Percentiles rank a stretch among this genome's conserved stretches.
phyloP scores from a whole-genome alignment of 2,329 filamentous ascomycete species.

The Apiospora malaysiana region DNA sequence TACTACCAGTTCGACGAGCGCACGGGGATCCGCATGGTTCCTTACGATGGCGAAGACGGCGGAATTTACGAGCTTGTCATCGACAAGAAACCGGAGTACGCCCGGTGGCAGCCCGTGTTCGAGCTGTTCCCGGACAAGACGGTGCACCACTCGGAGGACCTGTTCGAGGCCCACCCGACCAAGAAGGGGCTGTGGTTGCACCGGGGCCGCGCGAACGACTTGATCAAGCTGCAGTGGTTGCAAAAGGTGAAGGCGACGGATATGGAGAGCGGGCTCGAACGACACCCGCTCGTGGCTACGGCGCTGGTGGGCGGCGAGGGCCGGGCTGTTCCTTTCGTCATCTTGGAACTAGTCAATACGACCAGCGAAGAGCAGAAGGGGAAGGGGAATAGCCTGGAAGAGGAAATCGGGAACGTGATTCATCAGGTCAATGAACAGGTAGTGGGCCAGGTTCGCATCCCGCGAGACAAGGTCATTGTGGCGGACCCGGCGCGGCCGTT shows the following conservation, averaged over 20 bases:
- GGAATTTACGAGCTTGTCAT: conserved; percentile 20
- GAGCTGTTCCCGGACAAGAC: conserved; percentile 8
- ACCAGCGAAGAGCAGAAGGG: neutral
- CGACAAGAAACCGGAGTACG: conserved; percentile 10
- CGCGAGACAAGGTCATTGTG: conserved; percentile 18
- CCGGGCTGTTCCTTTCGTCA: conserved; percentile 15
- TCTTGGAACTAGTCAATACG: neutral
- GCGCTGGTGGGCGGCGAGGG: conserved; percentile 24
- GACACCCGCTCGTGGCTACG: neutral
- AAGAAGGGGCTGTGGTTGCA: conserved; percentile 19
- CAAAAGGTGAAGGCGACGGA: conserved; percentile 18
- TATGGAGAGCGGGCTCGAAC: conserved; percentile 20
- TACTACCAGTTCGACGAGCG: conserved; percentile 21
- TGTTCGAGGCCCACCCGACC: conserved; percentile 21
- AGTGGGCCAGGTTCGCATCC: conserved; percentile 20
- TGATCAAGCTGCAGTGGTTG: conserved; percentile 23
- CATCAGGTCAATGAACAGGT: conserved; percentile 8
- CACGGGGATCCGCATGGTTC: conserved; percentile 3
- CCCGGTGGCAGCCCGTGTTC: conserved; percentile 20
- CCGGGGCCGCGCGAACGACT: conserved; percentile 20
- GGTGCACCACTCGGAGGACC: conserved; percentile 8
- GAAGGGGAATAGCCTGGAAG: neutral
- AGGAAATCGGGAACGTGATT: neutral
- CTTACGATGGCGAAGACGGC: neutral
- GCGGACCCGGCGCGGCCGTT: conserved; percentile 11